Percentiles rank a stretch among this genome's conserved stretches.
These are phyloP conservation scores for Chamaecyparis obtusa DNA, from an alignment of 75 land plant species.

Conservation along the genomic window DNA sequence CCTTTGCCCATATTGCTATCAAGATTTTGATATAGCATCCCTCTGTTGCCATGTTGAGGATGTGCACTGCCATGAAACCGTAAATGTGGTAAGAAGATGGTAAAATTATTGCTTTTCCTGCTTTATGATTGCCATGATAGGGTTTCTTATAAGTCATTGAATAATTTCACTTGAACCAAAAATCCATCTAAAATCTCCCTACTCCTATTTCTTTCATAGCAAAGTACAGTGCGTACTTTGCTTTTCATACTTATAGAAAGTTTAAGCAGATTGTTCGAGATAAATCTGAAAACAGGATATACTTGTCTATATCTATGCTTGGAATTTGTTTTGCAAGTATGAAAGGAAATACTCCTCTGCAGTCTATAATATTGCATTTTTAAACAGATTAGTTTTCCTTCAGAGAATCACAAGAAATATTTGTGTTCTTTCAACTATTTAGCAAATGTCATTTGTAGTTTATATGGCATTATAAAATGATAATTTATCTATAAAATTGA, in stretches of 20 bases:
- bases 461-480: neutral
- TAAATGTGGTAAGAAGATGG: conserved; percentile 48
- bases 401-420: neutral
- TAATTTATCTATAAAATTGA: neutral
- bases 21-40: conserved; percentile 46
- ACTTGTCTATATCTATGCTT: neutral
- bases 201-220: neutral
- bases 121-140: neutral
- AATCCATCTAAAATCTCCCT: neutral
- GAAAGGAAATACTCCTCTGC: neutral
- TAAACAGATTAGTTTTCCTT: neutral
- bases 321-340: neutral
- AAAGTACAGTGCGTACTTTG: neutral
- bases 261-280: neutral
- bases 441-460: neutral
- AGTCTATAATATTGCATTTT: neutral
- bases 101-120: neutral
- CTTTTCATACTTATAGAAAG: neutral
- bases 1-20: conserved; percentile 68
- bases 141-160: neutral
- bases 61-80: conserved; percentile 58
- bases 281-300: neutral
- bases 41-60: conserved; percentile 60
- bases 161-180: neutral
- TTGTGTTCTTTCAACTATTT: neutral